Evolutionary conservation across 2,329 filamentous ascomycete species (phyloP).

Genomic region (Akanthomyces lecanii): DNA sequence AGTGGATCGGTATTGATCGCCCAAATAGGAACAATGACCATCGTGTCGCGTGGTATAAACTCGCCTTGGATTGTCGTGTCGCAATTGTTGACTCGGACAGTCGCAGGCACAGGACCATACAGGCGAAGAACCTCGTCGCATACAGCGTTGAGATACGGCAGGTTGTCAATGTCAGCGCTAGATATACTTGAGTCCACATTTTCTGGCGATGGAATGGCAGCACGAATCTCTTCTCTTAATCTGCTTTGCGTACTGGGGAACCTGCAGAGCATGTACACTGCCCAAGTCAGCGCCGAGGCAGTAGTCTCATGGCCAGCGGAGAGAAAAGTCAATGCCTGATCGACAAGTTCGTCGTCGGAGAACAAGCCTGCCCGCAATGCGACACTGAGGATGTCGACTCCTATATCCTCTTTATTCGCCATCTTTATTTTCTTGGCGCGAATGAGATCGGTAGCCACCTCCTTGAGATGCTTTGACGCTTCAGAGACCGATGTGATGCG

Average conservation of each 20-base stretch:
- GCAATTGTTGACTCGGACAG: conserved; percentile 26
- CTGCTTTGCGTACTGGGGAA: neutral
- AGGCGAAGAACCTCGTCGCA: conserved; percentile 40
- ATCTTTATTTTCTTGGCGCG: neutral
- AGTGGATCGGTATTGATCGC: conserved; percentile 27
- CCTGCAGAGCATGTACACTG: conserved; percentile 11
- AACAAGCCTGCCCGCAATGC: neutral
- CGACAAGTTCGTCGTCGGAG: neutral
- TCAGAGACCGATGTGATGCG: conserved; percentile 3
- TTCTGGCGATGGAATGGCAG: neutral
- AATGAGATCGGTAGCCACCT: neutral
- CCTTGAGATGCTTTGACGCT: conserved; percentile 19
- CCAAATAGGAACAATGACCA: conserved; percentile 29
- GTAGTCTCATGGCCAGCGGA: neutral
- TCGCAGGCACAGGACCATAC: conserved; percentile 33
- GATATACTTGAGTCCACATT: neutral
- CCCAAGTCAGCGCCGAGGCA: neutral
- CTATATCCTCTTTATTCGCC: neutral
- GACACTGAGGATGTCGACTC: neutral
- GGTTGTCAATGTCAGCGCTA: neutral
- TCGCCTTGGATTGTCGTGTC: conserved; percentile 31
- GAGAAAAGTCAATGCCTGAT: neutral
- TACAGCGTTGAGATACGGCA: conserved; percentile 60
- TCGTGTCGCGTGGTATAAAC: conserved; percentile 32
- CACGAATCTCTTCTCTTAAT: conserved; percentile 3